phyloP scores from a whole-genome alignment of 257 asterid species.

The Cinchona pubescens region DNA sequence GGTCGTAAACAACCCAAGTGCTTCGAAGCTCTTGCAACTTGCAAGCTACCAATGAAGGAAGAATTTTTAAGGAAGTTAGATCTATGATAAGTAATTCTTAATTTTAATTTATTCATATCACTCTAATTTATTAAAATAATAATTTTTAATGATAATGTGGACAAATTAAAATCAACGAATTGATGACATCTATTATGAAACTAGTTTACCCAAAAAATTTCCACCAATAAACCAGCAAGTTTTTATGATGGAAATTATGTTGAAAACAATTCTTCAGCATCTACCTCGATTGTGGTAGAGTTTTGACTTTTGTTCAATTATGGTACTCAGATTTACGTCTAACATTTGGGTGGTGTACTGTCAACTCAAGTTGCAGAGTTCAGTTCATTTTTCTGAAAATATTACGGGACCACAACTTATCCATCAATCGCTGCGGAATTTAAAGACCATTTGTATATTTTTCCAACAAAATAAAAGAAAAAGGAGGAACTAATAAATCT shows the following conservation, averaged over 20 bases:
- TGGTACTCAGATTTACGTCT: background rate
- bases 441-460: background rate
- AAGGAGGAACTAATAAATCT: background rate
- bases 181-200: no score
- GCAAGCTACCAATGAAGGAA: background rate
- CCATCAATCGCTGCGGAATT: background rate
- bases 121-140: no score
- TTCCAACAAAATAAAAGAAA: background rate
- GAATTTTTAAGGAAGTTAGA: no score
- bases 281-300: background rate
- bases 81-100: no score
- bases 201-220: no score
- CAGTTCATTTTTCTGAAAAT: background rate
- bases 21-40: background rate
- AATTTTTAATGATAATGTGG: no score
- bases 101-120: no score
- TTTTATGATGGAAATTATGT: background rate
- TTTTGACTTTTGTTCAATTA: constrained; percentile 7
- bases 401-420: background rate
- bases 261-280: background rate
- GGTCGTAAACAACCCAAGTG: no score
- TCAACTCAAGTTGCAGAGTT: background rate
- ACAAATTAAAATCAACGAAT: no score
- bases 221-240: background rate
- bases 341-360: background rate